These are phyloP conservation scores for Hibiscus mutabilis DNA, from an alignment of 345 rosid species.

Conservation along the genomic window DNA sequence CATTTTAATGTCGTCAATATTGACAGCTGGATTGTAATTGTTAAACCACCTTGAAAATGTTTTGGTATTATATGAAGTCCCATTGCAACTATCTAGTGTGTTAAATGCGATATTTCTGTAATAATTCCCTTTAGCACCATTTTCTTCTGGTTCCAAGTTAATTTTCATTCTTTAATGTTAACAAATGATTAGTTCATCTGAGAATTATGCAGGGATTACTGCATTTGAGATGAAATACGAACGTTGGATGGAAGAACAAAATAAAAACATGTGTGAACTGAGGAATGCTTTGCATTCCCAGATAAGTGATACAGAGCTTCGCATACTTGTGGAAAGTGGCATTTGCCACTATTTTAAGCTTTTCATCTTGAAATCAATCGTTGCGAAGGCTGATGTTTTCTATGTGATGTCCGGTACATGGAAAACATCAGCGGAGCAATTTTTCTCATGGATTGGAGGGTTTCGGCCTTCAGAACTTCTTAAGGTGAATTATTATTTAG, in stretches of 20 bases:
- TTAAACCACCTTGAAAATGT: too few species aligned
- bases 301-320: conserved; percentile 52
- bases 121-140: background rate
- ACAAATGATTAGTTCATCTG: background rate
- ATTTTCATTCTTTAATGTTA: conserved; percentile 2
- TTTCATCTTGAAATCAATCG: conserved; percentile 46
- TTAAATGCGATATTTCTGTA: background rate
- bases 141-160: background rate
- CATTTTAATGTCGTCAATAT: too few species aligned
- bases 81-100: too few species aligned
- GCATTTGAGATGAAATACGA: conserved; percentile 87
- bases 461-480: conserved; percentile 92
- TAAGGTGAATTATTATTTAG: conserved; percentile 43
- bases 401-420: conserved; percentile 82
- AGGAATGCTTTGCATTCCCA: conserved; percentile 58
- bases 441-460: conserved; percentile 94
- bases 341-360: conserved; percentile 21
- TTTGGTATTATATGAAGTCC: too few species aligned
- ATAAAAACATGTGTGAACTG: conserved; percentile 48
- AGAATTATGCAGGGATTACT: conserved; percentile 41
- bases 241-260: conserved; percentile 82
- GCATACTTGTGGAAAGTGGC: conserved; percentile 50
- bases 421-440: conserved; percentile 79
- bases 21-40: too few species aligned
- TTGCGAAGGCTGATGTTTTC: conserved; percentile 75